Evolutionary conservation across 1,284 basidiomycete genomes (phyloP), one percentile per base, ranked within the genome.

Genomic region (Thecaphora thlaspeos): DNA sequence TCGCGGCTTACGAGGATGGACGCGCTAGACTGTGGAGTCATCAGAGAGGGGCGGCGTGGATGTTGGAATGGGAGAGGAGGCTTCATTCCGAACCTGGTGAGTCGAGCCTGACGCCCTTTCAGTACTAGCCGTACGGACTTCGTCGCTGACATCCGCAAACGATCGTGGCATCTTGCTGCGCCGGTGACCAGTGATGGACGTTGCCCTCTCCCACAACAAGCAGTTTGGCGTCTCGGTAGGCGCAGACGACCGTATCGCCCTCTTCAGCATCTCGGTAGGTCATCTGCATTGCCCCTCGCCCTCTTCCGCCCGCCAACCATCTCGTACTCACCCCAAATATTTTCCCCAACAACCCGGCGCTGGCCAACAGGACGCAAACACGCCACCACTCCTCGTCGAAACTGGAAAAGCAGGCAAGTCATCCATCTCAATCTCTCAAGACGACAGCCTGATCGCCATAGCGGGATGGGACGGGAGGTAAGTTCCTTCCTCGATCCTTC

Each of bases 1-100:
- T 91, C 0, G 83, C 84, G 26, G 88, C 84, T 1, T 92, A 89
- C 71, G 91, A 95, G 79, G 87, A 87, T 59, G 91, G 91, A 1
- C 82, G 83, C 12, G 85, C 92, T 18, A 52, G 48, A n/a, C 39
- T 24, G 4, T 66, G 55, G 55, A 5, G 11, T 3, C 23, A 14
- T 2, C 7, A 37, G 47, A 0, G 18, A 43, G 10, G 37, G 43
- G n/a, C 18, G 24, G 7, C 41, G 3, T 43, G 41, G 41, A 26
- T 14, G 26, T 10, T 61, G 15, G 2, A 42, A 0, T 66, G 62
- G 58, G 2, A 34, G 2, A 3, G 30, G 0, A 40, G 47, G 15
- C 47, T 53, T 5, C 62, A 65, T 23, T 55, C 51, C 37, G 62
- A 65, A 23, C 47, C 54, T 0, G 39, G 46, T 48, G 22, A 41